These are phyloP conservation scores for Solanum sparsipilum DNA, from an alignment of 257 asterid species.

Conservation along the genomic window DNA sequence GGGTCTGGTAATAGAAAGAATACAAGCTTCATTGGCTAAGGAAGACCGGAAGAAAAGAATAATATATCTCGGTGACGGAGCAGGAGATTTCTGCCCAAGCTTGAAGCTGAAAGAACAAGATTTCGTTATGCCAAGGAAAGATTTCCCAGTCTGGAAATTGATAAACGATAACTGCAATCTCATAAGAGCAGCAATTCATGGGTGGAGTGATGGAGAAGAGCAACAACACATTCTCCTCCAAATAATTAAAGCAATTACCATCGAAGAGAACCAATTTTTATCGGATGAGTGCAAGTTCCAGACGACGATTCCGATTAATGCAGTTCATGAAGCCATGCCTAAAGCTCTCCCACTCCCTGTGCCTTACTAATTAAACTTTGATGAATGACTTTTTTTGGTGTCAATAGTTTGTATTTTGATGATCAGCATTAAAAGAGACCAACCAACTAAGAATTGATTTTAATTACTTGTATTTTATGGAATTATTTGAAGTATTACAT, in stretches of 20 bases:
- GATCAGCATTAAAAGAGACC: too few relatives aligned
- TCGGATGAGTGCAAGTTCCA: constrained; percentile 26
- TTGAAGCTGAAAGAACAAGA: constrained; percentile 15
- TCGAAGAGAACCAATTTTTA: constrained; percentile 7
- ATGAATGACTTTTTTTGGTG: too few relatives aligned
- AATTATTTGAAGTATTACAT: too few relatives aligned
- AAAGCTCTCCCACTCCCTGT: constrained; percentile 19
- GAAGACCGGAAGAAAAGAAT: constrained; percentile 25
- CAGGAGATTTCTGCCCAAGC: constrained; percentile 28
- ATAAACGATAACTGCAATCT: constrained; percentile 8
- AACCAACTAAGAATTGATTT: too few relatives aligned
- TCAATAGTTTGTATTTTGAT: too few relatives aligned
- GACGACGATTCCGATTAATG: constrained; percentile 3
- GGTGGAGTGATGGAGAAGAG: constrained; percentile 28
- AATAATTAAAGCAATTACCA: constrained; percentile 8
- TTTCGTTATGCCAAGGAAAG: constrained; percentile 24
- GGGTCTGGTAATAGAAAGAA: constrained; percentile 24
- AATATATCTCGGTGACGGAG: constrained; percentile 29
- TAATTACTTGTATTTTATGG: too few relatives aligned
- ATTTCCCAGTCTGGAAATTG: constrained; percentile 27
- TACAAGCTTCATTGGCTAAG: constrained; percentile 6
- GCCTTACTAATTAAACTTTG: constrained; percentile 14
- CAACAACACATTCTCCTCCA: constrained; percentile 8
- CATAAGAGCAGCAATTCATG: constrained; percentile 15
- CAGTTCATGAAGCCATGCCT: constrained; percentile 20